Base-by-base conservation (phyloP, 306 rosid genomes). In the Dryas alaskensis region DNA sequence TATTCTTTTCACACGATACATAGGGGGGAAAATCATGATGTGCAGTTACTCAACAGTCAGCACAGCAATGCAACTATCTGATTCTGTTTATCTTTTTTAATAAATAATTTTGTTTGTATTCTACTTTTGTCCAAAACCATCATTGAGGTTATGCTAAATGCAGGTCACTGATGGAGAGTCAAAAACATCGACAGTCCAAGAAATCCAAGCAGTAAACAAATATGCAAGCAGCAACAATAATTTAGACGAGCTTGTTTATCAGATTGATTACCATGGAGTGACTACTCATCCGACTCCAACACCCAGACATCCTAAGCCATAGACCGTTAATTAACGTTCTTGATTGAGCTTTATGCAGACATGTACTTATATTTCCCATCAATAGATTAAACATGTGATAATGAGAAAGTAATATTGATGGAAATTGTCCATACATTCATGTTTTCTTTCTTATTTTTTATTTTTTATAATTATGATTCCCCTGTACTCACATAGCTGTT, bases 241-340 rank as follows among this genome's bases (percentile, higher is more conserved):
- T 73, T 54, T 74, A 58, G 88, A 65, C 57, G 93, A 86, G 43
- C 77, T 78, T 78, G 83, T 91, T 75, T 93, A 87, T 79, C 97
- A 93, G 66, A 86, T 61, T 53, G 98, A 93, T 78, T 93, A 93
- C 82, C 93, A 89, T 70, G 97, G 97, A 81, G 97, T 85, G 75
- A 85, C 93, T 11, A 91, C 98, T 74, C 98, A 93, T 85, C 98
- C 98, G 8, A 78, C 63, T 65, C 89, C 89, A 76, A 89, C 87
- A 60, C 98, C 98, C 14, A 89, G 75, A 65, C 98, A 93, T 85
- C 90, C 98, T 69, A 86, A 51, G 52, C 95, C 89, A 52, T 87
- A 85, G 79, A 70, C 65, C 54, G 49, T 76, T 62, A 49, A 48
- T 79, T 68, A 60, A 31, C 59, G 78, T 80, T 81, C 5, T 47